Evolutionary conservation across 2,329 filamentous ascomycete genomes (phyloP).

Genomic region (Cryoendolithus antarcticus): DNA sequence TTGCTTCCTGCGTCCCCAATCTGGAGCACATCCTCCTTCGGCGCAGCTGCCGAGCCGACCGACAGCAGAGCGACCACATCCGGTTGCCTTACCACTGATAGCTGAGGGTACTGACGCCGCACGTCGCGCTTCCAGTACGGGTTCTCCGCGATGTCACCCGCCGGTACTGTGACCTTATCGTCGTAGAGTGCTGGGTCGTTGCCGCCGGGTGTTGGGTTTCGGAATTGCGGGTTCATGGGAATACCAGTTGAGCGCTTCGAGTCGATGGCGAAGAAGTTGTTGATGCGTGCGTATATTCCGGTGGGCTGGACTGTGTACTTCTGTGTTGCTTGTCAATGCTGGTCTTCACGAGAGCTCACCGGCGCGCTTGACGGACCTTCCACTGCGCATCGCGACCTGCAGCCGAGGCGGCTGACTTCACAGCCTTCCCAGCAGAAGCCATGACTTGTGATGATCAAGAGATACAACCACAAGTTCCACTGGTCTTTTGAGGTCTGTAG

Average conservation of each 20-base stretch:
- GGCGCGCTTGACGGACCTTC: slow-evolving; percentile 1
- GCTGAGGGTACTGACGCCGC: slow-evolving; percentile 68
- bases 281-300: slow-evolving; percentile 78
- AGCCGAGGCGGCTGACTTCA: slow-evolving; percentile 4
- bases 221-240: slow-evolving; percentile 84
- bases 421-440: slow-evolving; percentile 5
- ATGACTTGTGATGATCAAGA: not conserved
- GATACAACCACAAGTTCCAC: too few relatives aligned
- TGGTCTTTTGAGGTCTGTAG: too few relatives aligned
- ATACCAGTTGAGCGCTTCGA: slow-evolving; percentile 81
- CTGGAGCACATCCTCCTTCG: slow-evolving; percentile 64
- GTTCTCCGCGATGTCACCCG: slow-evolving; percentile 79
- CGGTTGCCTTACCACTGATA: slow-evolving; percentile 68
- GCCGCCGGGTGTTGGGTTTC: slow-evolving; percentile 68
- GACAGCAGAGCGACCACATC: slow-evolving; percentile 76
- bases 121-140: slow-evolving; percentile 92
- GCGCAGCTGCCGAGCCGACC: slow-evolving; percentile 67
- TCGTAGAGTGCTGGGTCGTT: slow-evolving; percentile 60
- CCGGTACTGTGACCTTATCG: slow-evolving; percentile 73
- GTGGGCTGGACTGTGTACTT: slow-evolving; percentile 92
- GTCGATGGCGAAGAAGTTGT: slow-evolving; percentile 67
- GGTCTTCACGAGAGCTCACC: not conserved
- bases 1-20: slow-evolving; percentile 62
- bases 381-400: slow-evolving; percentile 2
- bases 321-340: slow-evolving; percentile 34